phyloP scores from a whole-genome alignment of 2,329 filamentous ascomycete genomes.

The Fusarium tricinctum region DNA sequence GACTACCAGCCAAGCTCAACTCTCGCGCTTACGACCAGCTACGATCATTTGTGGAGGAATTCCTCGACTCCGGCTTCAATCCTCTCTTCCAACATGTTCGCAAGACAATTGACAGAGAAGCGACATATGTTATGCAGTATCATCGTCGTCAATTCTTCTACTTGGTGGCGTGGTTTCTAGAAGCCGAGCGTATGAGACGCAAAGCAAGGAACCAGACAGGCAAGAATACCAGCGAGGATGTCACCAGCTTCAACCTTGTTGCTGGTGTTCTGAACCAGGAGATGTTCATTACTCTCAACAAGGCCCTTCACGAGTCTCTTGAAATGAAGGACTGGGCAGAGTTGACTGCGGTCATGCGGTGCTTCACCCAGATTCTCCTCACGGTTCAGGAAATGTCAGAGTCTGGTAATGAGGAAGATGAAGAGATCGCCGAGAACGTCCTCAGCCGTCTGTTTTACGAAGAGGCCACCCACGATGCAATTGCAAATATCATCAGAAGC shows the following conservation, averaged over 20 bases:
- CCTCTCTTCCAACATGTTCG: constrained; percentile 87
- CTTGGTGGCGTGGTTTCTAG: constrained; percentile 90
- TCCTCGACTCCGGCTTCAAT: constrained; percentile 95
- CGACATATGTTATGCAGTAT: constrained; percentile 81
- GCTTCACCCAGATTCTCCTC: constrained; percentile 93
- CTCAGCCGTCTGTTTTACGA: constrained; percentile 98
- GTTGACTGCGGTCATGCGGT: constrained; percentile 88
- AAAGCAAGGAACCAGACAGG: constrained; percentile 68
- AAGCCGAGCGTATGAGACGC: constrained; percentile 83
- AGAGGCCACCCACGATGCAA: constrained; percentile 89
- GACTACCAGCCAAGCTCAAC: constrained; percentile 78
- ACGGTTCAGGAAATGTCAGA: constrained; percentile 94
- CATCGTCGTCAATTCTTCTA: constrained; percentile 93
- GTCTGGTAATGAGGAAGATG: constrained; percentile 88
- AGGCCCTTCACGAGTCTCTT: constrained; percentile 81
- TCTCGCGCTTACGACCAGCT: constrained; percentile 81
- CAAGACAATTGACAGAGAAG: constrained; percentile 91
- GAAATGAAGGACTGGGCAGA: constrained; percentile 91
- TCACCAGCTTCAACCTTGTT: constrained; percentile 86
- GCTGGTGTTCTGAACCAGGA: constrained; percentile 94
- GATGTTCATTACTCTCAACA: constrained; percentile 90
- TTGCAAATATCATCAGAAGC: constrained; percentile 83
- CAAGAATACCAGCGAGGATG: constrained; percentile 63
- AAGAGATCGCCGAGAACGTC: constrained; percentile 98
- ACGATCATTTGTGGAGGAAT: constrained; percentile 88